Base-by-base conservation (phyloP, 768 basidiomycete genomes). In the Lactarius trivialis region DNA sequence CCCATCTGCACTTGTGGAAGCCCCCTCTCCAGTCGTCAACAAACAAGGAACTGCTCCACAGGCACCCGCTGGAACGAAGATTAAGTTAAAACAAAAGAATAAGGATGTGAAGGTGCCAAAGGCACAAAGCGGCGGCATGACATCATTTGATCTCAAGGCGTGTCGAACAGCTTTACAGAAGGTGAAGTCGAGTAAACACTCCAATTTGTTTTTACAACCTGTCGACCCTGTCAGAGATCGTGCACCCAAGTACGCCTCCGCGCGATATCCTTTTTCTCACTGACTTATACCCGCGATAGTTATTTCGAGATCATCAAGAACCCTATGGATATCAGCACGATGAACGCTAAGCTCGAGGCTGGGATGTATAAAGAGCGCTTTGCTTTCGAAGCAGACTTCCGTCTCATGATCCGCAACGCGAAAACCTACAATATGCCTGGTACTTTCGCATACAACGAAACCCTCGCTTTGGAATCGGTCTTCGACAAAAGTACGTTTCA, bases 211-310 rank as follows among this genome's bases (percentile, higher is more conserved):
- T 74, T 76, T 86, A 45, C 85, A 89, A 61, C 93, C 96, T 34
- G 96, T 98, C n/a, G 94, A 97, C 74, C 94, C 94, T n/a, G 83
- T 96, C 45, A 81, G 93, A 66, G 94, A 97, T 69, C 82, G 84
- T 69, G 94, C 93, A 11, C 91, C 91, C 19, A 89, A 89, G 91
- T 96, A 82, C 78, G 50, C 30, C 66, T 7, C 32, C 56, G 37
- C 59, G 49, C 59, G 61, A 55, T 24, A 56, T 32, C 21, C 56
- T 67, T 60, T 49, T 41, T 24, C 19, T 43, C 65, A 21, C 36
- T 45, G 30, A 49, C 54, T 43, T 56, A 58, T 43, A 9, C 37
- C 12, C 30, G 30, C n/a, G 9, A 43, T 63, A 96, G 94, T 67
- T 98, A 98, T 72, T 93, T 93, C 69, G 86, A 90, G 57, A 76